Evolutionary conservation across 2,329 filamentous ascomycete genomes (phyloP), one percentile per base, ranked within the genome.

Genomic region (Apiospora malaysiana): DNA sequence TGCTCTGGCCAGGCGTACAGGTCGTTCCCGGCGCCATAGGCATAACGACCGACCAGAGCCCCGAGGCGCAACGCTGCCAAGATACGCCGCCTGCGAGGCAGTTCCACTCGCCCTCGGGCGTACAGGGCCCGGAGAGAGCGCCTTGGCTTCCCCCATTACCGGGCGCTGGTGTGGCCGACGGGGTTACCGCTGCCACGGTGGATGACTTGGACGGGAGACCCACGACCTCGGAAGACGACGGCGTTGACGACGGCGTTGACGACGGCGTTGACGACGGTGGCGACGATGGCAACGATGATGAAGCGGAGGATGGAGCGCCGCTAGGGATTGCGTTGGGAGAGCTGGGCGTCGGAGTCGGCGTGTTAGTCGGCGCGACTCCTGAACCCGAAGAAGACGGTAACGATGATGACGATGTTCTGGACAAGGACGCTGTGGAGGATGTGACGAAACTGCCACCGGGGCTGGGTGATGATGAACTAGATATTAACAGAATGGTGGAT

Each of bases 31-130:
- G 73, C 1, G 89, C 85, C 83, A 91, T 84, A 46, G 79, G 75
- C 71, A 86, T 82, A 49, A 82, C 72, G 7, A 75, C 76, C 23
- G 86, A 85, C 89, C 89, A 91, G 69, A 79, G 74, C 7, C 89
- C 89, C 18, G 83, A 86, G n/a, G 88, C 89, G 75, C 89, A 91
- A 70, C 88, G 88, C 80, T 91, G 89, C 83, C 89, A 91, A 68
- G 84, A 82, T 32, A 79, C 80, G 68, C 88, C 88, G 23, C 80
- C 82, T 3, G 56, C 1, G 37, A 89, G 80, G 77, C 90, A 91
- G 79, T 88, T 87, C 87, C 87, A 91, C 21, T 79, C 75, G 25
- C 90, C 90, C 75, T 91, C 88, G 4, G 80, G 71, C 45, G 77
- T 79, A 81, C 90, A 91, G 70, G 75, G 76, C 51, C 82, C 79